Base-by-base conservation (phyloP, 495 filamentous ascomycete species). In the Aspergillus bertholletiae region DNA sequence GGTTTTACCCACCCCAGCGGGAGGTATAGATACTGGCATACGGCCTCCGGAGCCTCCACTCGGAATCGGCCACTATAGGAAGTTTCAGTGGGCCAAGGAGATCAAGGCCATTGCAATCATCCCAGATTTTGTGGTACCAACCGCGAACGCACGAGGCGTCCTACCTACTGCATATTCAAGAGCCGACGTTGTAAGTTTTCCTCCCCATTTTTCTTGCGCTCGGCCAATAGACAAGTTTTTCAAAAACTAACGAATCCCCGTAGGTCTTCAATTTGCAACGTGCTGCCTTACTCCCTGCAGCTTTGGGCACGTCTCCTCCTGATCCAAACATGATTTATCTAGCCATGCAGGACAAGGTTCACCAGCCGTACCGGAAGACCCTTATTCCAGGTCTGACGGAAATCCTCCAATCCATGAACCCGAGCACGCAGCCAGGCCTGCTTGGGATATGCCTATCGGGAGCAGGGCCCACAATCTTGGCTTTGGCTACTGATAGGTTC, bases 311-410 rank as follows among this genome's bases (percentile, higher is more conserved):
- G 57, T 90, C 86, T 15, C 94, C 94, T 7, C 93, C 92, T n/a
- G 86, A 96, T 64, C 83, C 93, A 35, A 87, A 92, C 56, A 86
- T 91, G 70, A 97, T 98, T 67, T 96, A 90, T 75, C 80, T 92
- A 24, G 93, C 90, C 24, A 98, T 98, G 94, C 92, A 96, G 72
- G 94, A 98, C 74, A 94, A 90, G 69, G 79, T 98, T 35, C 94
- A 98, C 70, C 94, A 98, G 69, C 93, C 89, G 9, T 96, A 97
- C 72, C 85, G 94, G 40, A 84, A 89, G 67, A 86, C 79, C 12
- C 79, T 98, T 46, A 92, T 98, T 56, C 94, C 93, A 2, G 92
- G 94, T 1, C 74, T 98, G 50, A 86, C 87, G n/a, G 88, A 95
- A 63, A 89, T 96, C 54, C 85, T 97, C 30, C 83, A 87, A 64